Percentiles rank a stretch among this genome's conserved stretches.
phyloP scores from a whole-genome alignment of 495 filamentous ascomycete genomes.

The Penicillium coprophilum region DNA sequence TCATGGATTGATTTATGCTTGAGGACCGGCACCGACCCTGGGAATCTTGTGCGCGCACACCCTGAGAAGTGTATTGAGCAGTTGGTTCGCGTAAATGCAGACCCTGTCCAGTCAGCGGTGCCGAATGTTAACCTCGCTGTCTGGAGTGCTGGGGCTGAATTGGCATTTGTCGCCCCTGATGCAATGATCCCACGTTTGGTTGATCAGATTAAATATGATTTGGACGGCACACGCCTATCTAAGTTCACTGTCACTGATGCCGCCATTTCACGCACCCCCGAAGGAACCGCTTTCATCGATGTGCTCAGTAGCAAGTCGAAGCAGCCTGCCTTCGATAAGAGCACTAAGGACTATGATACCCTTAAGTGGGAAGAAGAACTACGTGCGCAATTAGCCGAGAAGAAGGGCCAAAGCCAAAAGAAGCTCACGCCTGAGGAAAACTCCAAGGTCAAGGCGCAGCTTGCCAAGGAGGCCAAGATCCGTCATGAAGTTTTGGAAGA shows the following conservation, averaged over 20 bases:
- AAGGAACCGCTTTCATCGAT: slow-evolving; percentile 85
- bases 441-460: slow-evolving; percentile 84
- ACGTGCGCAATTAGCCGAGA: slow-evolving; percentile 80
- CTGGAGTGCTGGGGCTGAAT: slow-evolving; percentile 76
- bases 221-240: slow-evolving; percentile 63
- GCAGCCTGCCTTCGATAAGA: slow-evolving; percentile 69
- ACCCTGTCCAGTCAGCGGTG: slow-evolving; percentile 42
- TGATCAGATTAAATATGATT: slow-evolving; percentile 65
- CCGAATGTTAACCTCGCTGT: slow-evolving; percentile 63
- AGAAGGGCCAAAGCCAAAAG: slow-evolving; percentile 84
- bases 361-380: slow-evolving; percentile 96
- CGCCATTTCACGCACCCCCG: slow-evolving; percentile 84
- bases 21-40: slow-evolving; percentile 76
- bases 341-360: slow-evolving; percentile 88
- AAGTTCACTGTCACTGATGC: slow-evolving; percentile 80
- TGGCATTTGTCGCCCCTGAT: slow-evolving; percentile 91
- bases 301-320: slow-evolving; percentile 77
- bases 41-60: slow-evolving; percentile 60
- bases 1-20: slow-evolving; percentile 90
- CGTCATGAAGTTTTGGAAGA: slow-evolving; percentile 65
- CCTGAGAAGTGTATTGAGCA: slow-evolving; percentile 51
- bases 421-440: slow-evolving; percentile 89
- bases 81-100: slow-evolving; percentile 39
- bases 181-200: slow-evolving; percentile 74
- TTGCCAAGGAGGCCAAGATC: slow-evolving; percentile 81